Percentiles rank a stretch among this genome's conserved stretches.
Evolutionary conservation across 768 basidiomycete genomes (phyloP).

Genomic region (Russula virescens): DNA sequence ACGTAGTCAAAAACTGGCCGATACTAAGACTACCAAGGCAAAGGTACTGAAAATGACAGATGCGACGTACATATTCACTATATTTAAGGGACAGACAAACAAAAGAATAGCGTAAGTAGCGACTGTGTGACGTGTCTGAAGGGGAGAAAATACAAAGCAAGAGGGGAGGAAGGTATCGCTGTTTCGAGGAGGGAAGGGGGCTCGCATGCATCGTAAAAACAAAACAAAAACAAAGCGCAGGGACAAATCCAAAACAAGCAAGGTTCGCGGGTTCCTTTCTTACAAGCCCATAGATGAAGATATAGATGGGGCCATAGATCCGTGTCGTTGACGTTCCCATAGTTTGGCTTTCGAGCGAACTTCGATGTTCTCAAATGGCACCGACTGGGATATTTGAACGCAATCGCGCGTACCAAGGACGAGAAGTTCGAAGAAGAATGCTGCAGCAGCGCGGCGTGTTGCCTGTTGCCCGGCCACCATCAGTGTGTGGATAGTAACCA

Average conservation of each 20-base stretch:
- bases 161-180: constrained; percentile 14
- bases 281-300: constrained; percentile 40
- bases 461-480: constrained; percentile 43
- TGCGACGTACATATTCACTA: constrained; percentile 3
- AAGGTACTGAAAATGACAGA: not conserved
- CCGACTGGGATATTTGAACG: constrained; percentile 68
- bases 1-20: too few relatives aligned
- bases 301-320: constrained; percentile 42
- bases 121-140: not conserved
- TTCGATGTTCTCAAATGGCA: constrained; percentile 81
- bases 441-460: constrained; percentile 84
- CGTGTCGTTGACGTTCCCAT: constrained; percentile 64
- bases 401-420: constrained; percentile 92
- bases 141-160: constrained; percentile 15
- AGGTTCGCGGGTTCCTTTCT: not conserved
- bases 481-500: not conserved
- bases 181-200: not conserved
- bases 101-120: constrained; percentile 16
- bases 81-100: constrained; percentile 3
- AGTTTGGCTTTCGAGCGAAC: constrained; percentile 76
- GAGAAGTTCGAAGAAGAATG: constrained; percentile 97
- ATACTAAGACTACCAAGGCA: constrained; percentile 37
- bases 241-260: not conserved
- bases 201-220: not conserved
- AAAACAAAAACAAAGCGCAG: constrained; percentile 1